A percentile compares a stretch with the other conserved stretches of the same genome.
phyloP scores from a whole-genome alignment of 352 stramenopile species.

The Aphanomyces invadans region DNA sequence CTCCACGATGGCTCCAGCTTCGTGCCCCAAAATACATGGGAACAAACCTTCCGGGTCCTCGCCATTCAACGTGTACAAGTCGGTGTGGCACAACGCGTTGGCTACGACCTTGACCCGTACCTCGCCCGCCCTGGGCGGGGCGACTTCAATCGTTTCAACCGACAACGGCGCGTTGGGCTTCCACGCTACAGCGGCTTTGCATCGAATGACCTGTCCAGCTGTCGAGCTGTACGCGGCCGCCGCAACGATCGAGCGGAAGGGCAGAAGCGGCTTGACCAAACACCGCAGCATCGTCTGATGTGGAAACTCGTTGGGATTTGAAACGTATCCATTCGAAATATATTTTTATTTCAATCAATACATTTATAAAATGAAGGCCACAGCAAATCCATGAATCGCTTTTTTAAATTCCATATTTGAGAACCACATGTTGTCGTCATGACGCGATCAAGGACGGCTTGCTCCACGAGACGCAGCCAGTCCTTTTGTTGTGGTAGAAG shows the following conservation, averaged over 20 bases:
- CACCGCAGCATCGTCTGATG: neutral
- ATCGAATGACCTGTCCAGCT: slow-evolving; percentile 28
- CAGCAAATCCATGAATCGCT: neutral
- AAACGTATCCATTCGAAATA: too few species aligned
- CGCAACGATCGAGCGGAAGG: neutral
- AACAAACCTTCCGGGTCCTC: slow-evolving; percentile 81
- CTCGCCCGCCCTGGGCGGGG: slow-evolving; percentile 38
- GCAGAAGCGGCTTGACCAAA: neutral
- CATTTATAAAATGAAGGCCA: neutral
- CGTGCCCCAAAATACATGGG: slow-evolving; percentile 87
- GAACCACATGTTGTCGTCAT: too few species aligned
- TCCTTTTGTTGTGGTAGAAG: slow-evolving; percentile 79
- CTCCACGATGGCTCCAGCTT: slow-evolving; percentile 82
- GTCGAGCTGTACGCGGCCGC: slow-evolving; percentile 12
- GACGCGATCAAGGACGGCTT: slow-evolving; percentile 36
- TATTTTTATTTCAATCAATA: too few species aligned
- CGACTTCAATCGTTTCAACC: slow-evolving; percentile 34
- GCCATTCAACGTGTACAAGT: slow-evolving; percentile 58
- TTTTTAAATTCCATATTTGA: neutral
- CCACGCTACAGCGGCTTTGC: slow-evolving; percentile 34
- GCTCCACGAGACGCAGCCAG: slow-evolving; percentile 54
- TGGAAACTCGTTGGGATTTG: neutral
- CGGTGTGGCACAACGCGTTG: slow-evolving; percentile 83
- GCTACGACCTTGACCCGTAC: slow-evolving; percentile 81
- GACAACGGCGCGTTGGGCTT: slow-evolving; percentile 31